Evolutionary conservation across 1,284 basidiomycete genomes (phyloP).

Genomic region (Trichosporon sp.): DNA sequence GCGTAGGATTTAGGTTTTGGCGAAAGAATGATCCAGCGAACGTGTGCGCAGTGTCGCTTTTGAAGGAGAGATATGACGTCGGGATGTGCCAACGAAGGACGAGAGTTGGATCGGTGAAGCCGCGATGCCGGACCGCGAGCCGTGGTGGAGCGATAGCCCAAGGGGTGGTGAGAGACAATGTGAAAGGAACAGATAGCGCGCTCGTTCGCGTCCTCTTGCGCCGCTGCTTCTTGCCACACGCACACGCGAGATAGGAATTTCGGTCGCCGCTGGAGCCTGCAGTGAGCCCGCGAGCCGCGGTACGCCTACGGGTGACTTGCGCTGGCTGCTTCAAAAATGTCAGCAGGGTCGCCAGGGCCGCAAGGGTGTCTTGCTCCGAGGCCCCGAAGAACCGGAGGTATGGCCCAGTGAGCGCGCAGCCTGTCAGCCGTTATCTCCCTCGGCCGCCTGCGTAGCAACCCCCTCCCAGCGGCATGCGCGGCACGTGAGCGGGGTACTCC

Average conservation of each 20-base stretch:
- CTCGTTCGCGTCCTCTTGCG: not conserved
- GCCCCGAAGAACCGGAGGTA: not conserved
- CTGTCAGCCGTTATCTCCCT: not conserved
- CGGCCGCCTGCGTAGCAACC: not conserved
- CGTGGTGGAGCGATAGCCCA: not conserved
- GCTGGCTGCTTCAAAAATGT: not conserved
- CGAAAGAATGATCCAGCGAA: not conserved
- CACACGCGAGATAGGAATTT: not conserved
- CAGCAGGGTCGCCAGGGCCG: not conserved
- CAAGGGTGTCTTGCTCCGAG: not conserved
- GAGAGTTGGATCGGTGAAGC: not conserved
- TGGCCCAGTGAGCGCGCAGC: not conserved
- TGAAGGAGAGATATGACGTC: not conserved
- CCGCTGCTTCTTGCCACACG: not conserved
- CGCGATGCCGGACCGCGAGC: not conserved
- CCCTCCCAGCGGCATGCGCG: not conserved
- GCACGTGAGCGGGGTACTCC: not conserved
- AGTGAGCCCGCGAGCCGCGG: too few species aligned
- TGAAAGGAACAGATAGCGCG: not conserved
- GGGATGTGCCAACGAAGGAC: not conserved
- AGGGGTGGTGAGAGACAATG: not conserved
- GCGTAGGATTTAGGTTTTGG: not conserved
- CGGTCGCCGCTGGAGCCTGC: not conserved
- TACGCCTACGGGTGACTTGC: not conserved
- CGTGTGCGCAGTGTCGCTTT: not conserved